Evolutionary conservation across 352 stramenopile species (phyloP).

Genomic region (Elongisporangium senticosum): DNA sequence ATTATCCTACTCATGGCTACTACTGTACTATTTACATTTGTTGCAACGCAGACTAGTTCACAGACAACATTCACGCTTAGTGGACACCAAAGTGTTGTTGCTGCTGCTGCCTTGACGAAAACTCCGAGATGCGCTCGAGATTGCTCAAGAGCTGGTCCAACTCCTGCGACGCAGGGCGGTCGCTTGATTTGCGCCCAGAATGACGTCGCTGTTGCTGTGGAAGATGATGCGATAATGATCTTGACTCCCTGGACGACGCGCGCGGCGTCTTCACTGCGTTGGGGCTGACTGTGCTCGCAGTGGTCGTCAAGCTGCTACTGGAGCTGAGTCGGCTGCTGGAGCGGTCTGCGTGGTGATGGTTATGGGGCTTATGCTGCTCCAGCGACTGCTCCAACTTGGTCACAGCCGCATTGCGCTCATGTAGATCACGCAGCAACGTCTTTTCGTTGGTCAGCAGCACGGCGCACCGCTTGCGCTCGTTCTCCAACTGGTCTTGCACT

Average conservation of each 20-base stretch:
- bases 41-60: background rate
- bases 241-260: slow-evolving; percentile 1
- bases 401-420: slow-evolving; percentile 54
- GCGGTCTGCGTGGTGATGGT: slow-evolving; percentile 5
- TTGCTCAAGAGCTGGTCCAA: slow-evolving; percentile 63
- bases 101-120: slow-evolving; percentile 28
- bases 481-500: slow-evolving; percentile 58
- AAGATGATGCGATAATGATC: slow-evolving; percentile 13
- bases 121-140: slow-evolving; percentile 64
- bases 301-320: slow-evolving; percentile 8
- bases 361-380: slow-evolving; percentile 8
- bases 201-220: slow-evolving; percentile 5
- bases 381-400: slow-evolving; percentile 38
- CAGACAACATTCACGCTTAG: background rate
- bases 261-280: background rate
- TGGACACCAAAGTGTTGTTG: background rate
- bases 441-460: slow-evolving; percentile 67
- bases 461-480: slow-evolving; percentile 53
- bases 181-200: slow-evolving; percentile 5
- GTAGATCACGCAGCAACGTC: slow-evolving; percentile 58
- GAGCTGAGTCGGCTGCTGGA: slow-evolving; percentile 10
- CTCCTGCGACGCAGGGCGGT: slow-evolving; percentile 32
- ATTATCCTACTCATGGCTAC: background rate
- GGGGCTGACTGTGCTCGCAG: background rate
- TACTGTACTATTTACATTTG: background rate